Base-by-base conservation (phyloP, 129 eudicot species). In the Calendula officinalis region DNA sequence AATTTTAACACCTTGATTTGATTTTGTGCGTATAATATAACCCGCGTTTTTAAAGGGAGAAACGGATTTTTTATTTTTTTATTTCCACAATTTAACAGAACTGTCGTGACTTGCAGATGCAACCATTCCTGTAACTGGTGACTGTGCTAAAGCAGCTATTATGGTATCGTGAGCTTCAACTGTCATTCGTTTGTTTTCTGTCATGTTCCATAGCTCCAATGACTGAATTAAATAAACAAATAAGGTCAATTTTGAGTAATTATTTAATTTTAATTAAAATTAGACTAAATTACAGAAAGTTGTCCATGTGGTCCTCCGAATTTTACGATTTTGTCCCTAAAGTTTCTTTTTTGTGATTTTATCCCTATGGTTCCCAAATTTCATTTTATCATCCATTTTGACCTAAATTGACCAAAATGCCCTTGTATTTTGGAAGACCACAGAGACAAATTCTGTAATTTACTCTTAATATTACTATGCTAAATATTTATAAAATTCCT, bases 121-220 rank as follows among this genome's bases (percentile, higher is more conserved):
- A 58, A 94, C 95, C 97, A 89, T 88, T 65, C 99, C 97, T 0
- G 95, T 88, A 50, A 75, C 77, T 11, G 97, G 95, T 37, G 97
- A 89, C 75, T 85, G 90, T 37, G 95, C 95, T 70, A 94, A 74
- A 32, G 95, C 86, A 34, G 99, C 78, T 37, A 94, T 71, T 30
- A 94, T 88, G 66, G 81, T 86, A 48, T 94, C 95, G 17, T 94
- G 99, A 12, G 99, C 97, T 40, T 86, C 81, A 33, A 89, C 90
- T 1, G 95, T 84, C 99, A 94, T 94, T 74, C 92, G 88, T 74
- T 83, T 94, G 81, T 94, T 94, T 67, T 94, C 99, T 0, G 72
- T 86, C 95, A 89, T 86, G 89, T 94, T 86, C 97, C 99, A 94
- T 51, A 88, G 64, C 86, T 94, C 99, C 88, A 94, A 60, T 13